A percentile compares a stretch with the other conserved stretches of the same genome.
These are phyloP conservation scores for Vitis cinerea DNA, from an alignment of 164 flowering plant species.

Conservation along the genomic window DNA sequence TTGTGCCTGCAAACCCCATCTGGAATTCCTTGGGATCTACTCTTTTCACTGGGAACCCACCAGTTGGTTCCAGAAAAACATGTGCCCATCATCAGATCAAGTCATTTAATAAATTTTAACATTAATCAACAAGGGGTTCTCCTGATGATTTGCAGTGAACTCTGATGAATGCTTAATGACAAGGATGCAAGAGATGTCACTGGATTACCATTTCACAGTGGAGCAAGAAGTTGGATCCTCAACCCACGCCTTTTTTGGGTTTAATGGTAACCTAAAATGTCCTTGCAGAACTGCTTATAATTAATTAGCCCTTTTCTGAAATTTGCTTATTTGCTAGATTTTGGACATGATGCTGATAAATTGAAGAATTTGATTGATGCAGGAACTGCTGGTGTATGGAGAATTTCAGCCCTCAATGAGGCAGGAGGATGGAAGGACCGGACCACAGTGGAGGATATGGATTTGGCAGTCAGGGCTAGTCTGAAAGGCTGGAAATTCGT, in stretches of 20 bases:
- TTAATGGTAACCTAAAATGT: conserved; percentile 37
- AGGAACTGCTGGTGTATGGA: conserved; percentile 59
- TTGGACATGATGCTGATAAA: not conserved
- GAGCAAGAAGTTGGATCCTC: conserved; percentile 46
- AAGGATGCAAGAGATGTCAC: conserved; percentile 54
- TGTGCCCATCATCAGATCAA: too few species aligned
- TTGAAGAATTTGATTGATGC: not conserved
- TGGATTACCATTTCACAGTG: conserved; percentile 53
- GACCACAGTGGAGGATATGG: conserved; percentile 57
- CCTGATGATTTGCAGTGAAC: conserved; percentile 26
- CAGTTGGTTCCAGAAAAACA: too few species aligned
- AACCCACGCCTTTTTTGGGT: conserved; percentile 55
- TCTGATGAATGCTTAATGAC: conserved; percentile 43
- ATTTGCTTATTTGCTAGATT: too few species aligned
- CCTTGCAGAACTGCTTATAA: not conserved
- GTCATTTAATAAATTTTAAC: too few species aligned
- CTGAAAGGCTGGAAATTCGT: conserved; percentile 57
- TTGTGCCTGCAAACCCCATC: too few species aligned
- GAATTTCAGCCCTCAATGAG: conserved; percentile 44
- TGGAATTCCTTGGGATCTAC: too few species aligned
- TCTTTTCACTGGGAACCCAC: too few species aligned
- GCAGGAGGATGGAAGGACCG: conserved; percentile 60
- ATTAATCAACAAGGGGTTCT: too few species aligned
- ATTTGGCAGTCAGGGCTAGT: conserved; percentile 47
- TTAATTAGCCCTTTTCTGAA: too few species aligned